These are phyloP conservation scores for Raddia guianensis DNA, from an alignment of 176 grass and related monocot species.

Conservation along the genomic window DNA sequence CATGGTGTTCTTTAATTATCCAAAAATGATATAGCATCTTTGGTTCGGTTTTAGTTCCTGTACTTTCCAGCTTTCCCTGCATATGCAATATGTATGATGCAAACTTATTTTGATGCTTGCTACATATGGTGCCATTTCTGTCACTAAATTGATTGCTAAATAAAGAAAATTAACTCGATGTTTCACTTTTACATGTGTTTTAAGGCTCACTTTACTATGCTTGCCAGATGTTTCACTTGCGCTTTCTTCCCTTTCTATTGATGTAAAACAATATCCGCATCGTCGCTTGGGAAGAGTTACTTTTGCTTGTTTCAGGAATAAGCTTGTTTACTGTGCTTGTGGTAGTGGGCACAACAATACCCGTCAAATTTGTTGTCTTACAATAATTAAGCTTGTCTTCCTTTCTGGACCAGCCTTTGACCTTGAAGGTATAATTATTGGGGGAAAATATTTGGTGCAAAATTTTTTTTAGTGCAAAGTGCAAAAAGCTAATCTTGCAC, in stretches of 20 bases:
- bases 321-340: neutral
- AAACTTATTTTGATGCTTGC: constrained; percentile 45
- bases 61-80: constrained; percentile 5
- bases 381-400: too few relatives aligned
- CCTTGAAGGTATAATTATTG: too few relatives aligned
- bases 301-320: neutral
- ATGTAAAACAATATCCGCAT: neutral
- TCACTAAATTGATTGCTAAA: constrained; percentile 43
- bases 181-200: neutral
- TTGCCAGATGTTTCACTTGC: neutral
- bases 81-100: constrained; percentile 33
- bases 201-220: neutral
- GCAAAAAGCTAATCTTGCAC: too few relatives aligned
- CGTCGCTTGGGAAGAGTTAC: neutral
- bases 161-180: constrained; percentile 47
- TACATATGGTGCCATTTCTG: constrained; percentile 17
- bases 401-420: too few relatives aligned
- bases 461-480: too few relatives aligned
- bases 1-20: constrained; percentile 27
- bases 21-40: constrained; percentile 43
- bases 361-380: too few relatives aligned
- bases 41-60: constrained; percentile 29
- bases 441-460: too few relatives aligned
- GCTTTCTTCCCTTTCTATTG: neutral
- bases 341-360: too few relatives aligned